Evolutionary conservation across 2,329 filamentous ascomycete genomes (phyloP), one percentile per base, ranked within the genome.

Genomic region (Mycosphaerella sp.): DNA sequence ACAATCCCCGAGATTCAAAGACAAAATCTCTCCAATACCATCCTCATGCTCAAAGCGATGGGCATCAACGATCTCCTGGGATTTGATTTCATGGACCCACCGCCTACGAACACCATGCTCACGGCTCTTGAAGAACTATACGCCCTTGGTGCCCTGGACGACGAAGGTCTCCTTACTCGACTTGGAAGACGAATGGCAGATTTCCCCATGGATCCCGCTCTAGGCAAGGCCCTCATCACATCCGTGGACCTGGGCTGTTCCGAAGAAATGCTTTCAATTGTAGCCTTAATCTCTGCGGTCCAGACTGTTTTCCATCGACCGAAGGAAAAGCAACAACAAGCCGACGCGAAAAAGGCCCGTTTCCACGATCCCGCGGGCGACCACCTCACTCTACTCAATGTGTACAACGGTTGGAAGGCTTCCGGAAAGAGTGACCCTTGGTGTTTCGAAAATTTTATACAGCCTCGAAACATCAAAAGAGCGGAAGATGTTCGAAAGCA

Each of bases 1-100:
- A 91, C 90, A 0, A 95, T 97, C 31, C 93, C 93, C 0, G 93
- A 97, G 65, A 98, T 98, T 48, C 93, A 98, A 68, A 81, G 93
- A 1, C 89, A 96, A 69, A 98, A 98, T 65, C 69, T 98, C 50
- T 87, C 89, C 0, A 85, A 87, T 62, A 96, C 92, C 0, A 97
- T 98, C 70, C 79, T 98, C 45, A 95, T 96, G 87, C 80, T 98
- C 48, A 98, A 98, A 70, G 93, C 93, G 0, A 97, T 98, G 90
- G 93, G 95, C 2, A 97, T 98, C 71, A 97, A 98, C 67, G 93
- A 98, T 67, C 77, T 98, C 1, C 79, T 98, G 10, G 90, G 95
- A 67, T 98, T 98, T 66, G 92, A 97, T 72, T 98, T 98, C 66
- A 97, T 98, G 92, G 93, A 98, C 66, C 91, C 93, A 0, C 93